Conservation (phyloP, 148 eudicot genomes). For the Cornus controversa region DNA sequence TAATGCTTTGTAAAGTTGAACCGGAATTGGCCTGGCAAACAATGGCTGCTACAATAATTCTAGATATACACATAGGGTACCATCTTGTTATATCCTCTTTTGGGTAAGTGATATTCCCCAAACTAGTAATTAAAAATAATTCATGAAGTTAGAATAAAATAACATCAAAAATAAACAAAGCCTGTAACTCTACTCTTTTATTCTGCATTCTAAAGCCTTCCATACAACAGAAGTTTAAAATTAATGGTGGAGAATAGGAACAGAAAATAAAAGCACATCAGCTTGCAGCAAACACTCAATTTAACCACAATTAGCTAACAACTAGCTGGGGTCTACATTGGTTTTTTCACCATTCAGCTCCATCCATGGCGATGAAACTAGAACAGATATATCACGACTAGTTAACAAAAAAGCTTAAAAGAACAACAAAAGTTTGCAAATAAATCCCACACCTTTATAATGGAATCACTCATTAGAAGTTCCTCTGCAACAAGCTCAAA, state of each 20-base stretch:
- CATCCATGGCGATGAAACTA: background rate
- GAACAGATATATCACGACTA: background rate
- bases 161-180: background rate
- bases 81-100: background rate
- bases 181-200: background rate
- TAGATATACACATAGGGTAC: background rate
- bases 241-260: background rate
- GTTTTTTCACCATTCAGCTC: background rate
- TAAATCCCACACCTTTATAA: slow-evolving; percentile 51
- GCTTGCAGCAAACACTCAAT: background rate
- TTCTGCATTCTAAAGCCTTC: background rate
- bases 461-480: slow-evolving; percentile 80
- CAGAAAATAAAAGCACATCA: background rate
- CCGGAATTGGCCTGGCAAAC: too few species aligned
- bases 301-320: background rate
- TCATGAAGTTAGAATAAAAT: background rate
- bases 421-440: background rate
- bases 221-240: background rate
- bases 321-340: background rate
- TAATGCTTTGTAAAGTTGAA: too few species aligned
- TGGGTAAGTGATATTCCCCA: too few species aligned
- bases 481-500: slow-evolving; percentile 91
- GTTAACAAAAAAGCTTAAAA: slow-evolving; percentile 1
- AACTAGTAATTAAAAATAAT: too few species aligned
- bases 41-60: background rate